These are phyloP conservation scores for Mucor ambiguus DNA, from an alignment of 371 early-diverging fungal genomes.

Conservation along the genomic window DNA sequence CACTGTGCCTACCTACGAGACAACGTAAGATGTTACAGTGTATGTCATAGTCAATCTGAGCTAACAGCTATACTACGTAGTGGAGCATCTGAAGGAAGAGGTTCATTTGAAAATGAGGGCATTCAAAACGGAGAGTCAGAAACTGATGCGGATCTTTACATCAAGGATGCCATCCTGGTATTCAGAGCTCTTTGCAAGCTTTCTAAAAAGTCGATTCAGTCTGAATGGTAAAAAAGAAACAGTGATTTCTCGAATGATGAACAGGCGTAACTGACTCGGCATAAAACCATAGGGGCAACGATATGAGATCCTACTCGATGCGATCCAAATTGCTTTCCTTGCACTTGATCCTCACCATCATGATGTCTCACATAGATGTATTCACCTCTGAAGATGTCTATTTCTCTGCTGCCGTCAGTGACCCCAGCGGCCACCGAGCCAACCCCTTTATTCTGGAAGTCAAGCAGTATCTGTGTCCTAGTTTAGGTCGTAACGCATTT, in stretches of 20 bases:
- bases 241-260: too few species aligned
- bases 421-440: constrained; percentile 24
- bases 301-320: constrained; percentile 60
- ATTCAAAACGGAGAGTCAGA: constrained; percentile 29
- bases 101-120: constrained; percentile 38
- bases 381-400: constrained; percentile 50
- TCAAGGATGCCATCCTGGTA: constrained; percentile 84
- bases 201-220: constrained; percentile 71
- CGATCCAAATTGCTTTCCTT: constrained; percentile 67
- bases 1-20: constrained; percentile 5
- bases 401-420: constrained; percentile 31
- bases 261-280: not conserved
- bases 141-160: constrained; percentile 51
- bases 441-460: constrained; percentile 78
- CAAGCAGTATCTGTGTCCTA: constrained; percentile 84
- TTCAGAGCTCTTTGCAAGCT: constrained; percentile 93
- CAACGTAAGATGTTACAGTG: constrained; percentile 7
- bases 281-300: constrained; percentile 38
- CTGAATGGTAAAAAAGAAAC: constrained; percentile 39
- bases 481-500: constrained; percentile 78
- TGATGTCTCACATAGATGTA: constrained; percentile 60
- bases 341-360: constrained; percentile 59
- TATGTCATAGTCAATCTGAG: not conserved
- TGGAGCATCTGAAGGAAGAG: constrained; percentile 26
- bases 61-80: not conserved